Evolutionary conservation across 2,329 filamentous ascomycete genomes (phyloP).

Genomic region (Penicillium sclerotiorum): DNA sequence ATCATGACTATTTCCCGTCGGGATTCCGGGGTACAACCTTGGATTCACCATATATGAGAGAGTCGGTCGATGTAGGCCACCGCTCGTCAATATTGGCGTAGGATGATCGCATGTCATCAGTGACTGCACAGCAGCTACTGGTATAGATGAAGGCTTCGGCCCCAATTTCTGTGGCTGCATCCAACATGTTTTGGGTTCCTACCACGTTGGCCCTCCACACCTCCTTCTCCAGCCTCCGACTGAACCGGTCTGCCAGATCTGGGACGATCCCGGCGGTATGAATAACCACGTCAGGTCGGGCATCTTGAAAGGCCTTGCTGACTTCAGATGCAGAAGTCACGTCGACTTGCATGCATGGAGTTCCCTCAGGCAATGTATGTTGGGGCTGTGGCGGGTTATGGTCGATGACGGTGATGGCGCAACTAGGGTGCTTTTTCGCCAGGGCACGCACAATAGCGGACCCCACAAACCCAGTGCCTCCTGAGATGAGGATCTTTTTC

Average conservation of each 20-base stretch:
- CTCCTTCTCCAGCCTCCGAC: slow-evolving; percentile 36
- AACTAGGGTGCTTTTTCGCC: slow-evolving; percentile 39
- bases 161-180: slow-evolving; percentile 46
- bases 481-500: slow-evolving; percentile 39
- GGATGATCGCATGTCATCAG: slow-evolving; percentile 49
- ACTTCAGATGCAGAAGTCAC: slow-evolving; percentile 35
- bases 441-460: slow-evolving; percentile 42
- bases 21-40: slow-evolving; percentile 31
- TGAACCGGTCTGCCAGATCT: slow-evolving; percentile 39
- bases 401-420: slow-evolving; percentile 42
- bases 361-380: slow-evolving; percentile 29
- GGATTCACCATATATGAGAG: slow-evolving; percentile 49
- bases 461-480: slow-evolving; percentile 45
- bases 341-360: slow-evolving; percentile 36
- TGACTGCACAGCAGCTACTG: slow-evolving; percentile 57
- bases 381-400: slow-evolving; percentile 31
- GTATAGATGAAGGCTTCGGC: slow-evolving; percentile 59
- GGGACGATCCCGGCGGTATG: slow-evolving; percentile 57
- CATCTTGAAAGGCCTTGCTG: slow-evolving; percentile 38
- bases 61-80: slow-evolving; percentile 42
- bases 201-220: slow-evolving; percentile 57
- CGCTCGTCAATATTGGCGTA: slow-evolving; percentile 44
- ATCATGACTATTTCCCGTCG: slow-evolving; percentile 5
- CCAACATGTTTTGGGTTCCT: slow-evolving; percentile 57
- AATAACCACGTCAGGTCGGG: slow-evolving; percentile 53